These are phyloP conservation scores for Nannizziopsis barbatae DNA, from an alignment of 2,329 filamentous ascomycete species.

Conservation along the genomic window DNA sequence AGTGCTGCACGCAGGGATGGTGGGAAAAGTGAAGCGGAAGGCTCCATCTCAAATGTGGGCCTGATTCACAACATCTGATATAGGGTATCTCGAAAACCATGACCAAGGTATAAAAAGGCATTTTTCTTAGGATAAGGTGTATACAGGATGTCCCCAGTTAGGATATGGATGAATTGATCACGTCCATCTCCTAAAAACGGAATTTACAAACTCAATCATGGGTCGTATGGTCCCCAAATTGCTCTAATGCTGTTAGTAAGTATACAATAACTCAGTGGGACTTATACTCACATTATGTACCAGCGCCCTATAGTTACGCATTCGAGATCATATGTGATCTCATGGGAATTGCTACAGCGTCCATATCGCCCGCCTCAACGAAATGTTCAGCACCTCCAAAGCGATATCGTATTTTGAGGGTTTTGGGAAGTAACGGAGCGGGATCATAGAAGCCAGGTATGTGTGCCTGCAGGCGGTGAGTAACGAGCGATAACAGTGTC, in stretches of 20 bases:
- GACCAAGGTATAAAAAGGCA: not conserved
- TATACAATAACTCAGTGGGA: not conserved
- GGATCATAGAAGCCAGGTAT: slow-evolving; percentile 37
- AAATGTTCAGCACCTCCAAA: slow-evolving; percentile 32
- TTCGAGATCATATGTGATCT: slow-evolving; percentile 25
- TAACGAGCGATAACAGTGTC: not conserved
- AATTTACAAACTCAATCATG: too few species aligned
- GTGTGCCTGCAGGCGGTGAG: slow-evolving; percentile 29
- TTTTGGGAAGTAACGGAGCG: slow-evolving; percentile 32
- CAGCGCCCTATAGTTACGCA: slow-evolving; percentile 2
- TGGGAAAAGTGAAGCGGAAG: not conserved
- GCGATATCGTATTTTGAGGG: slow-evolving; percentile 33
- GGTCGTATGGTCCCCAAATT: not conserved
- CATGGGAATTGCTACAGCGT: slow-evolving; percentile 31
- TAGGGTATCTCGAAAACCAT: not conserved
- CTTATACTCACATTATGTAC: not conserved
- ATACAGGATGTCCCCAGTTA: not conserved
- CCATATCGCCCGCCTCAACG: slow-evolving; percentile 29
- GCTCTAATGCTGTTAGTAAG: not conserved
- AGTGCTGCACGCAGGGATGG: not conserved
- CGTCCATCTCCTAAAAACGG: too few species aligned
- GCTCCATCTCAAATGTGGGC: not conserved
- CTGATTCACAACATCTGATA: not conserved
- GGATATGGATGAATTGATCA: not conserved
- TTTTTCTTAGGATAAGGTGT: not conserved